Percentiles rank a stretch among this genome's conserved stretches.
phyloP scores from a whole-genome alignment of 345 rosid genomes.

The Cardamine chenopodiifolia region DNA sequence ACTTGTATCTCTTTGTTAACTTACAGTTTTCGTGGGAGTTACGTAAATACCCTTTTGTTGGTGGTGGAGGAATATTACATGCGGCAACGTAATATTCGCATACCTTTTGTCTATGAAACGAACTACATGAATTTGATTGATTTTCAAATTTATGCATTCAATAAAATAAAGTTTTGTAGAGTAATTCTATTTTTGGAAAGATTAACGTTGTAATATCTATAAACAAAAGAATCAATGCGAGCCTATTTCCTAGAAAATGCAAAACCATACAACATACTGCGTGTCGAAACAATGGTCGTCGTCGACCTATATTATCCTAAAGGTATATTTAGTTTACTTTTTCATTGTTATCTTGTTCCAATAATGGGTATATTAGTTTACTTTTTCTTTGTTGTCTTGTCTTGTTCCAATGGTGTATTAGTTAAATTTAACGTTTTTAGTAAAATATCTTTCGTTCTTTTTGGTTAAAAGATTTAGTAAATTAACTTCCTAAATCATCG shows the following conservation, averaged over 20 bases:
- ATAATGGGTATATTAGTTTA: not conserved
- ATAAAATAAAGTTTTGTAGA: not conserved
- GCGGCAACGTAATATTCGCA: not conserved
- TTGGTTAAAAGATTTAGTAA: not conserved
- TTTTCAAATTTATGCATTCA: not conserved
- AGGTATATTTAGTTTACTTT: not conserved
- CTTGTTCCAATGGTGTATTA: not conserved
- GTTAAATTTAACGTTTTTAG: not conserved
- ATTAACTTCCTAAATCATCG: not conserved
- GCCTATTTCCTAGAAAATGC: not conserved
- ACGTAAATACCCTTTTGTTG: constrained; percentile 7
- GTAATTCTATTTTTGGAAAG: not conserved
- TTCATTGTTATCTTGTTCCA: not conserved
- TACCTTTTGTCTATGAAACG: not conserved
- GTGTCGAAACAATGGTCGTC: not conserved
- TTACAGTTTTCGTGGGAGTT: not conserved
- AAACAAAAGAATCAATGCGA: not conserved
- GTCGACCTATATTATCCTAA: too few species aligned
- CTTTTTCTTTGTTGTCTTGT: not conserved
- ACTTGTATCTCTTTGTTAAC: not conserved
- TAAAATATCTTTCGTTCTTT: not conserved
- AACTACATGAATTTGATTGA: not conserved
- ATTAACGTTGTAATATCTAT: not conserved
- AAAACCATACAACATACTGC: not conserved
- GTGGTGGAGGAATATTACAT: not conserved